Evolutionary conservation across 1,284 basidiomycete genomes (phyloP).

Genomic region (Apiotrichum mycotoxinovorans): DNA sequence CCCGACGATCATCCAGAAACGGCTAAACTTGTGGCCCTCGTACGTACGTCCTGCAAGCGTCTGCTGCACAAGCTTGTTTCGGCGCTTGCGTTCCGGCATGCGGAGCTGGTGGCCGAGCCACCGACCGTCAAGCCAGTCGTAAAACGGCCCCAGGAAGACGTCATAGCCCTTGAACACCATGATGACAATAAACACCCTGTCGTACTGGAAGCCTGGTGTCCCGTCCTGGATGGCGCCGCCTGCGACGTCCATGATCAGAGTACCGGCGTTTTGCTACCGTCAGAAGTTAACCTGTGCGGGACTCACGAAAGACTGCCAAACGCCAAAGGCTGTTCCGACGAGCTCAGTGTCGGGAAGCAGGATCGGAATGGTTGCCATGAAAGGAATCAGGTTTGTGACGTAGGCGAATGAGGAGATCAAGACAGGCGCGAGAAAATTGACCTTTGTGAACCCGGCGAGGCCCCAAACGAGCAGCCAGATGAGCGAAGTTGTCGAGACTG

Average conservation of each 20-base stretch:
- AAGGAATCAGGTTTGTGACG: conserved; percentile 40
- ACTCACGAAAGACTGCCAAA: conserved; percentile 49
- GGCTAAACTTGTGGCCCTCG: not conserved
- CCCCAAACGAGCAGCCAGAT: conserved; percentile 50
- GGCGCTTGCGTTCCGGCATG: conserved; percentile 27
- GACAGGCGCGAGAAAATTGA: conserved; percentile 49
- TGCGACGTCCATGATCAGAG: conserved; percentile 46
- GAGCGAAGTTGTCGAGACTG: conserved; percentile 3
- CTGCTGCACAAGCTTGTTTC: conserved; percentile 7
- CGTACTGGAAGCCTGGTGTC: conserved; percentile 36
- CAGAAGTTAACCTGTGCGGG: not conserved
- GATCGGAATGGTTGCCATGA: conserved; percentile 50
- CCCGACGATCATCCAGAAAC: not conserved
- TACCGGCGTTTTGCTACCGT: conserved; percentile 6
- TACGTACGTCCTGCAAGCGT: not conserved
- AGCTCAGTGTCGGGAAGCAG: conserved; percentile 46
- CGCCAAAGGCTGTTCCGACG: conserved; percentile 51
- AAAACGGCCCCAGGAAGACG: conserved; percentile 43
- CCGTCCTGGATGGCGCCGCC: conserved; percentile 51
- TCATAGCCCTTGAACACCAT: conserved; percentile 51
- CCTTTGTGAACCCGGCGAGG: conserved; percentile 48
- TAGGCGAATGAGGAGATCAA: conserved; percentile 36
- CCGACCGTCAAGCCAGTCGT: conserved; percentile 39
- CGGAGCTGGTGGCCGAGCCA: conserved; percentile 45
- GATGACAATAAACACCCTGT: conserved; percentile 48